Evolutionary conservation across 139 green algal species (phyloP), one percentile per base, ranked within the genome.

Genomic region (Coelastrella sp.): DNA sequence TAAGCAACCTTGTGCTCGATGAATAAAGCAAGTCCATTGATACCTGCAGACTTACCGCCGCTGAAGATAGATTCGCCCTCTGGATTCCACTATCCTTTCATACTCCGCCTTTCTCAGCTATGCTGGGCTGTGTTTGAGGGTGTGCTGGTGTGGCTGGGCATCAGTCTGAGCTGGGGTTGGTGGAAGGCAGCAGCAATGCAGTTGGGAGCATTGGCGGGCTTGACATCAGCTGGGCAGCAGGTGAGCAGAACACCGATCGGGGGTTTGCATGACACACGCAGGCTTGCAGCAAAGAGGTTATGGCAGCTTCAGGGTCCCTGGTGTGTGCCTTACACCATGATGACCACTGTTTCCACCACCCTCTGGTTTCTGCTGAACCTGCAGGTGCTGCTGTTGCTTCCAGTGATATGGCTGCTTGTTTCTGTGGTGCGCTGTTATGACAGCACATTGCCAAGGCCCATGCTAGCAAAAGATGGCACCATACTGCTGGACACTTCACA

Each of bases 71-170:
- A n/a, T 50, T 38, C 67, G 13, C 72, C 79, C 27, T 59, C n/a
- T 0, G 74, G 64, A 15, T 86, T 85, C 38, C 51, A 66, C 64
- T 89, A 86, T 60, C 82, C 74, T 9, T 2, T 45, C 1, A 1
- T 9, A 21, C 82, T 89, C 74, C 30, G 57, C 40, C 8, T 71
- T 41, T 66, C 63, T 50, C 84, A 89, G 88, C 53, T 86, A 21
- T 59, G 72, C 27, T 62, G 74, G 40, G 83, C 84, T 5, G n/a
- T 88, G 41, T n/a, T 77, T 30, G 68, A 40, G 37, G 53, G 75
- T 23, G 40, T 30, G 6, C 4, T 89, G 30, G 62, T 89, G 68
- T 34, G 53, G 5, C 0, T 78, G 19, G 35, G 53, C 68, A n/a
- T 41, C 15, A 27, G 25, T 7, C 19, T 87, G 64, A 4, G 13